phyloP scores from a whole-genome alignment of 176 grass and related monocot genomes.

The Aegilops tauschii region DNA sequence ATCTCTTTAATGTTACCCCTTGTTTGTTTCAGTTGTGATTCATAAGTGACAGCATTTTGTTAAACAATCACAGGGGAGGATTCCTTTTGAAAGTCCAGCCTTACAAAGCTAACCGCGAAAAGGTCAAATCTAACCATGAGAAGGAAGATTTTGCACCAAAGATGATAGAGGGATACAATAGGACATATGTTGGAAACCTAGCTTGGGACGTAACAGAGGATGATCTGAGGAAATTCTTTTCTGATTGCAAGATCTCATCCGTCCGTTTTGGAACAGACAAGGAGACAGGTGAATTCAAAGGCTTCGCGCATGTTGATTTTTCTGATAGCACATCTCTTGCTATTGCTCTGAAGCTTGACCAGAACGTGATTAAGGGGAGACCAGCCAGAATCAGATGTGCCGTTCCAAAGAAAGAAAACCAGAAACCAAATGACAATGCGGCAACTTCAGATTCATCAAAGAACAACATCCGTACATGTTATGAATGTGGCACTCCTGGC shows the following conservation, averaged over 20 bases:
- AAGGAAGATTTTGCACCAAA: slow-evolving; percentile 79
- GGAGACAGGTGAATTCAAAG: slow-evolving; percentile 82
- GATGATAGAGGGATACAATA: slow-evolving; percentile 80
- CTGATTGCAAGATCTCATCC: slow-evolving; percentile 72
- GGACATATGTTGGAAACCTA: slow-evolving; percentile 84
- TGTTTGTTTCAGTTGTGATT: slow-evolving; percentile 7
- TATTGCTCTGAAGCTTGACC: slow-evolving; percentile 75
- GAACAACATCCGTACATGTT: slow-evolving; percentile 49
- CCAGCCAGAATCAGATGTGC: slow-evolving; percentile 81
- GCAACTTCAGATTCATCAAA: slow-evolving; percentile 28
- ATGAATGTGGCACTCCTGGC: slow-evolving; percentile 66
- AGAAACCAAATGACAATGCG: slow-evolving; percentile 28
- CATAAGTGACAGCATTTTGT: slow-evolving; percentile 16
- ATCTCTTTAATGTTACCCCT: not conserved
- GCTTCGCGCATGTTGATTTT: slow-evolving; percentile 81
- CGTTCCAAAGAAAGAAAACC: slow-evolving; percentile 51
- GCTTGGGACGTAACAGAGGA: slow-evolving; percentile 85
- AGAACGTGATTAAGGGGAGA: slow-evolving; percentile 63
- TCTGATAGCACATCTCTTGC: slow-evolving; percentile 49
- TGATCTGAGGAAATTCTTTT: slow-evolving; percentile 68
- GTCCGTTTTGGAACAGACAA: slow-evolving; percentile 84
- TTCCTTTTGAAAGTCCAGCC: slow-evolving; percentile 92
- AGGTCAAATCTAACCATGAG: slow-evolving; percentile 44
- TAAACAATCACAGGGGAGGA: slow-evolving; percentile 62
- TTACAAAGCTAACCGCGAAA: slow-evolving; percentile 58